Evolutionary conservation across 371 early-diverging fungal genomes (phyloP), one percentile per base, ranked within the genome.

Genomic region (Mucor circinelloides): DNA sequence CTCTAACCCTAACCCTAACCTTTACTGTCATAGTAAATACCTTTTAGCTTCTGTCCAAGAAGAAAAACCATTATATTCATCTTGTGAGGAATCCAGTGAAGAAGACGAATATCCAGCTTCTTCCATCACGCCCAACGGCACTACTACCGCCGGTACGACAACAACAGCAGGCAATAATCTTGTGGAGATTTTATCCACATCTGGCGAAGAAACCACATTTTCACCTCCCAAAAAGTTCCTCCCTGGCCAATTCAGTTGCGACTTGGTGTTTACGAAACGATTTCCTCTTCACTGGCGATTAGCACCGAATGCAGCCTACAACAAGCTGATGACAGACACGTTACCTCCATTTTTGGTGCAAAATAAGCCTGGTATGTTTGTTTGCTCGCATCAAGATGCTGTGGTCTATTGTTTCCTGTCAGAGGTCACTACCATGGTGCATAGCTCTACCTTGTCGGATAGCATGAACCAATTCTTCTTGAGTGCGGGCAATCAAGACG

Each of bases 281-380:
- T 92, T 93, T 66, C 87, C 90, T 2, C 67, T 94, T 1, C 94
- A 94, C 65, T 91, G 91, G 90, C 84, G 95, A 17, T 73, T 95
- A 30, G 84, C 81, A 57, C 89, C 92, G 0, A 80, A 82, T 15
- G 77, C 86, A 40, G 94, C 94, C 0, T 75, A 90, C 15, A 89
- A 82, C 58, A 79, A 78, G 17, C 78, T 93, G 12, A 71, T 86
- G 23, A 76, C 82, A 13, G 72, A 79, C 27, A 78, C 87, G 0
- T 74, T 94, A 13, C 77, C 83, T 17, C 84, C 87, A 1, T 85
- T 93, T 30, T 78, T 86, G 23, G 90, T 95, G 15, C 78, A 83
- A 34, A 95, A 95, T 70, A 81, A 94, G 23, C 88, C 88, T 27
- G 85, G 91, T 63, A 86, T 90, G 83, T 90, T 90, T 69, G 93